Conservation (phyloP, 495 filamentous ascomycete species). For the Parathielavia hyrcaniae region DNA sequence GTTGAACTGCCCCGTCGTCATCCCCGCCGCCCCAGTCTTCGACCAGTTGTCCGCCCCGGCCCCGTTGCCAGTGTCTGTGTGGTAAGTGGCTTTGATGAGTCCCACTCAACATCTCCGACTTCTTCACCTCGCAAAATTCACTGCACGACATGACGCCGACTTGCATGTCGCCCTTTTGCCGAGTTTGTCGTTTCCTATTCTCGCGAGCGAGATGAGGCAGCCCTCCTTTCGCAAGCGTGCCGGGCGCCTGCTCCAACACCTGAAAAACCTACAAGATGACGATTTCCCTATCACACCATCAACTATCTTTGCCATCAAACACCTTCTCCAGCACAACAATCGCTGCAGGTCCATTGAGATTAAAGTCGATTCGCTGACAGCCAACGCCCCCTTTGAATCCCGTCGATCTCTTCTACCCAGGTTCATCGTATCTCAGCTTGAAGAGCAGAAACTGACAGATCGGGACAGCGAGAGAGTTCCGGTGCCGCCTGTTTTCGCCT, state of each 20-base stretch:
- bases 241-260: conserved; percentile 8
- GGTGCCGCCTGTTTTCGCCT: conserved; percentile 23
- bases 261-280: conserved; percentile 15
- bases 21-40: neutral
- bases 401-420: conserved; percentile 16
- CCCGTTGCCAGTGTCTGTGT: neutral
- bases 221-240: conserved; percentile 9
- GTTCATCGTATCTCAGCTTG: conserved; percentile 36
- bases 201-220: neutral
- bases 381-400: neutral
- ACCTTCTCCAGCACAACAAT: conserved; percentile 13
- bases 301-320: conserved; percentile 17
- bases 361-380: conserved; percentile 9
- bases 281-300: conserved; percentile 14
- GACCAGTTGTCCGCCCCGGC: neutral
- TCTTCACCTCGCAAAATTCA: neutral
- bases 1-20: neutral
- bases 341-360: conserved; percentile 16
- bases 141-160: neutral
- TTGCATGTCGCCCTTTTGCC: neutral
- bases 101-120: neutral
- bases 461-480: conserved; percentile 16
- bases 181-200: neutral
- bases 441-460: conserved; percentile 33
- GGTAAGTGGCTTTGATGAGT: conserved; percentile 3